phyloP scores from a whole-genome alignment of 148 eudicot species.

The Rhododendron henanense region DNA sequence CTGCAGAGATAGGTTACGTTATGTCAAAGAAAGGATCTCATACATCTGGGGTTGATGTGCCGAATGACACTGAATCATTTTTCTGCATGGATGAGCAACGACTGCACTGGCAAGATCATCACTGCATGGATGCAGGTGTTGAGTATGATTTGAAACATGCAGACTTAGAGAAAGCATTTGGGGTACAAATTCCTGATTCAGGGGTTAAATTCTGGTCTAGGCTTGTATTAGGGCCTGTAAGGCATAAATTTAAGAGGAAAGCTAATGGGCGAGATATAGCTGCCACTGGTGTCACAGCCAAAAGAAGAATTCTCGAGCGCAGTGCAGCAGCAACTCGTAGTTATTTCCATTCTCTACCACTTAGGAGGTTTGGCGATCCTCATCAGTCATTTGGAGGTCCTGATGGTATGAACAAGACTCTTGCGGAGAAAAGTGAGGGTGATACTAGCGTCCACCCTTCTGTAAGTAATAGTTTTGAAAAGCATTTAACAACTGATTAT shows the following conservation, averaged over 20 bases:
- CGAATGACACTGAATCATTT: slow-evolving; percentile 40
- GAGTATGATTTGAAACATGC: slow-evolving; percentile 94
- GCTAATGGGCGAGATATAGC: slow-evolving; percentile 52
- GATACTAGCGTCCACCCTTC: slow-evolving; percentile 15
- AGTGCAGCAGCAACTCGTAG: slow-evolving; percentile 75
- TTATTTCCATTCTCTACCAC: slow-evolving; percentile 44
- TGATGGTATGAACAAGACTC: slow-evolving; percentile 11
- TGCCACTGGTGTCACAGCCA: slow-evolving; percentile 37
- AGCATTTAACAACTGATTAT: slow-evolving; percentile 15
- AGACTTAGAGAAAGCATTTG: slow-evolving; percentile 93
- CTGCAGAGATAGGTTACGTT: slow-evolving; percentile 68
- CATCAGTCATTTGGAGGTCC: slow-evolving; percentile 23
- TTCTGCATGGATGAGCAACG: slow-evolving; percentile 56
- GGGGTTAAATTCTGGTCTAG: slow-evolving; percentile 52
- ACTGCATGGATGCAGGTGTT: slow-evolving; percentile 83
- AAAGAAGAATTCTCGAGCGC: slow-evolving; percentile 69
- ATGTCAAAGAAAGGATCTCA: slow-evolving; percentile 39
- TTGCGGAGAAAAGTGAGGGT: slow-evolving; percentile 18
- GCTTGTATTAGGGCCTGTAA: slow-evolving; percentile 51
- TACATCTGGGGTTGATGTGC: slow-evolving; percentile 31
- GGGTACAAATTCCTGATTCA: slow-evolving; percentile 53
- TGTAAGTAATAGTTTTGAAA: slow-evolving; percentile 13
- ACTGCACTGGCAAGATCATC: slow-evolving; percentile 79
- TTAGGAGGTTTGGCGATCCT: slow-evolving; percentile 27
- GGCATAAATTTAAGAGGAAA: slow-evolving; percentile 66